Conservation (phyloP, 371 early-diverging fungal genomes). For the Circinella umbellata region DNA sequence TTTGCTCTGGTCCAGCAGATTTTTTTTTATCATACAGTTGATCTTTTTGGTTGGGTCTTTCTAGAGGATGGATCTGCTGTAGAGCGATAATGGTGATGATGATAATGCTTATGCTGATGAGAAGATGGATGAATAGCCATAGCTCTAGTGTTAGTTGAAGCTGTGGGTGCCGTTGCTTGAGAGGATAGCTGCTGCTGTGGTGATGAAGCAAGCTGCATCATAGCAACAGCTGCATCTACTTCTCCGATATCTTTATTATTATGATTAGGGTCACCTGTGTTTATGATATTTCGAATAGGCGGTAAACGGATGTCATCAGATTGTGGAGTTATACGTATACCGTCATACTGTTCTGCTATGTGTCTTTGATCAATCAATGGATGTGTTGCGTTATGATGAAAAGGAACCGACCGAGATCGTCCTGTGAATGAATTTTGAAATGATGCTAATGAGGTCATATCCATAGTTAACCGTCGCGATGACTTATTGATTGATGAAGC, state of each 20-base stretch:
- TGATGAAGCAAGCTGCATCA: slow-evolving; percentile 35
- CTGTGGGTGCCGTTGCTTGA: not conserved
- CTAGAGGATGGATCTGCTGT: no score
- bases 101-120: not conserved
- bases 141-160: not conserved
- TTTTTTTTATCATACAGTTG: no score
- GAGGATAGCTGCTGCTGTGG: not conserved
- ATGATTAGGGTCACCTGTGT: not conserved
- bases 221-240: slow-evolving; percentile 38
- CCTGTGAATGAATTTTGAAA: slow-evolving; percentile 1
- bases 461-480: slow-evolving; percentile 2
- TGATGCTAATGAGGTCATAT: not conserved
- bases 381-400: slow-evolving; percentile 4
- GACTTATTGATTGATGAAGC: not conserved
- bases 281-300: slow-evolving; percentile 11
- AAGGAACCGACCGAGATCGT: slow-evolving; percentile 9
- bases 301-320: slow-evolving; percentile 5
- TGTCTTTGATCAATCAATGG: not conserved
- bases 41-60: no score
- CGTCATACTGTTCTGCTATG: not conserved
- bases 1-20: no score
- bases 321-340: not conserved
- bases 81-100: not conserved
- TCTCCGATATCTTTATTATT: slow-evolving; percentile 10
- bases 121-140: not conserved